These are phyloP conservation scores for Acarospora socialis DNA, from an alignment of 2,329 filamentous ascomycete genomes.

Conservation along the genomic window DNA sequence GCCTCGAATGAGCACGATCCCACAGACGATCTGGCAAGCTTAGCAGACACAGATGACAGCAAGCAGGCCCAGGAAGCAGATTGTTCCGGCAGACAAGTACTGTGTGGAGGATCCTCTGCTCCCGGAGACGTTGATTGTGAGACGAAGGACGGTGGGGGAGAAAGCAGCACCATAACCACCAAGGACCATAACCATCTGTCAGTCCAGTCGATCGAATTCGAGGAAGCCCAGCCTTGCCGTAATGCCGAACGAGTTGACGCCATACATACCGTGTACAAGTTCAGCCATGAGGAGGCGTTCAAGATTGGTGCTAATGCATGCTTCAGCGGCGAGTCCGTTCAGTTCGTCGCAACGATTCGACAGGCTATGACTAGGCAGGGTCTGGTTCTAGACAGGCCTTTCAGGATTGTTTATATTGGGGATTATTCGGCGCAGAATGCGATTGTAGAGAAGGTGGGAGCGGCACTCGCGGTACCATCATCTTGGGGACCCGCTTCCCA, in stretches of 20 bases:
- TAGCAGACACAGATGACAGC: no score
- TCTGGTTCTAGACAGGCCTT: constrained; percentile 28
- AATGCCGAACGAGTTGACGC: constrained; percentile 26
- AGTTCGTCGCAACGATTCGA: constrained; percentile 27
- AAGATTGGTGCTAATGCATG: constrained; percentile 20
- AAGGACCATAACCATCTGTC: constrained; percentile 21
- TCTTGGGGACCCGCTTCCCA: constrained; percentile 20
- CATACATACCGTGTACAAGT: constrained; percentile 27
- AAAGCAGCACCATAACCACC: constrained; percentile 24
- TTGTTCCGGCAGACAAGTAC: no score
- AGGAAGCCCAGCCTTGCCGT: constrained; percentile 27
- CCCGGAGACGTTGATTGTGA: not conserved
- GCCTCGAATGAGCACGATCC: constrained; percentile 13
- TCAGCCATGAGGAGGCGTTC: constrained; percentile 20
- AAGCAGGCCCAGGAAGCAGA: no score
- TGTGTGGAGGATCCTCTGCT: constrained; percentile 1
- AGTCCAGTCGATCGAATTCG: constrained; percentile 27
- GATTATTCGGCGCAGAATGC: constrained; percentile 25
- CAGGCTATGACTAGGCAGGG: constrained; percentile 29
- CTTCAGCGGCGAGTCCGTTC: constrained; percentile 18
- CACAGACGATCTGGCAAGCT: no score
- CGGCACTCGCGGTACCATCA: constrained; percentile 30
- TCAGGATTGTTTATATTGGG: constrained; percentile 31
- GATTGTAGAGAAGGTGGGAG: constrained; percentile 33
- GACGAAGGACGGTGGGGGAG: constrained; percentile 12